Evolutionary conservation across 164 flowering plant genomes (phyloP), one percentile per base, ranked within the genome.

Genomic region (Macadamia tetraphylla): DNA sequence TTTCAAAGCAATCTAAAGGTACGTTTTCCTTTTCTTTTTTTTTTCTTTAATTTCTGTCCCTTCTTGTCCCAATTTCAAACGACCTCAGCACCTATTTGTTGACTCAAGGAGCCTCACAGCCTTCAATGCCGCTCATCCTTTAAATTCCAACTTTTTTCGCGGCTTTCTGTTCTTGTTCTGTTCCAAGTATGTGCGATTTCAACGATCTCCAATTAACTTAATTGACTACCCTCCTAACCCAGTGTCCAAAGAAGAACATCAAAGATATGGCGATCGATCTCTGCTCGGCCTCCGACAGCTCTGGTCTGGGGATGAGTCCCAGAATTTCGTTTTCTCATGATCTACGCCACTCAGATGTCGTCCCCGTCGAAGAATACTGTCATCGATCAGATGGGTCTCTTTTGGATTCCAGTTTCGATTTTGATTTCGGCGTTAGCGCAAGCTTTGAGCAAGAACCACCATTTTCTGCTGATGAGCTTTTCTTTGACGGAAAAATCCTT

Each of bases 301-400:
- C 83, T 1, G 74, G 74, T 49, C 46, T 77, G 18, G 77, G 67
- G 29, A 71, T 78, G 51, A 86, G 93, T 66, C 96, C 96, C 3
- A 78, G 96, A 76, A 82, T 90, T 74, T 90, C 96, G 9, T 90
- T 87, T 70, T 88, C 96, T 7, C 72, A 86, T 35, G 88, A 90
- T 82, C 87, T 87, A 63, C 75, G 69, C 63, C 79, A 79, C 62
- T 13, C 76, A 17, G 83, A 81, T 42, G 46, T 40, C 29, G 64
- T 68, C 6, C 72, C 74, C 0, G 56, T 56, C 6, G 81, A 79
- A 71, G 58, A 65, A 3, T 42, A 59, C 1, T 59, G 68, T 32
- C 71, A 6, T 14, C 69, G 81, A 61, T 75, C 73, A 11, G 87
- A 84, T 64, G 10, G 74, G 1, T 63, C 73, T 3, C 77, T 79